These are phyloP conservation scores for Solanum hybrid DNA, from an alignment of 305 asterid genomes.

Conservation along the genomic window DNA sequence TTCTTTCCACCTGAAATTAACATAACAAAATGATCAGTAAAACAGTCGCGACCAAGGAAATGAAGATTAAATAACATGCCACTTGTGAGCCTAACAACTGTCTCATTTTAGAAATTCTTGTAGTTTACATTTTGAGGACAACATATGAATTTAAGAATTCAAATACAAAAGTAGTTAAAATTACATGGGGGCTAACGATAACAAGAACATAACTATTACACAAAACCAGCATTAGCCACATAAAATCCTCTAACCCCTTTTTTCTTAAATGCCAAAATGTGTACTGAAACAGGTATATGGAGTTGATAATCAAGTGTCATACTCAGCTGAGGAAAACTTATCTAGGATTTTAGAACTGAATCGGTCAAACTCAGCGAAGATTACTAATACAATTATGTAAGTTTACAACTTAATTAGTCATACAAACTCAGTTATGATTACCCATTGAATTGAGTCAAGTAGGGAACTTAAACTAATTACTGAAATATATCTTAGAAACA, in stretches of 20 bases:
- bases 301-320: neutral
- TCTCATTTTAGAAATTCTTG: neutral
- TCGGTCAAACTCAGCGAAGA: neutral
- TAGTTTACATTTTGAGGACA: neutral
- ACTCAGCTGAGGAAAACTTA: neutral
- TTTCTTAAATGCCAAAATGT: neutral
- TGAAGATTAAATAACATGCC: neutral
- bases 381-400: neutral
- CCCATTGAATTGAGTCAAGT: neutral
- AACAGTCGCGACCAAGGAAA: neutral
- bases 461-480: neutral
- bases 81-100: neutral
- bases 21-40: neutral
- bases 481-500: neutral
- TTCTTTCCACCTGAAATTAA: conserved; percentile 71
- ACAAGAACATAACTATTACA: neutral
- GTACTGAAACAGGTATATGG: neutral
- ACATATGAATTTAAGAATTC: neutral
- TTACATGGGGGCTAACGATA: neutral
- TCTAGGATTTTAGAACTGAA: neutral
- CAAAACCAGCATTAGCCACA: neutral
- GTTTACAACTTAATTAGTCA: neutral
- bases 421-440: neutral
- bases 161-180: neutral
- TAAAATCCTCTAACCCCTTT: neutral